Evolutionary conservation across 495 filamentous ascomycete genomes (phyloP).

Genomic region (Trypethelium eluteriae): DNA sequence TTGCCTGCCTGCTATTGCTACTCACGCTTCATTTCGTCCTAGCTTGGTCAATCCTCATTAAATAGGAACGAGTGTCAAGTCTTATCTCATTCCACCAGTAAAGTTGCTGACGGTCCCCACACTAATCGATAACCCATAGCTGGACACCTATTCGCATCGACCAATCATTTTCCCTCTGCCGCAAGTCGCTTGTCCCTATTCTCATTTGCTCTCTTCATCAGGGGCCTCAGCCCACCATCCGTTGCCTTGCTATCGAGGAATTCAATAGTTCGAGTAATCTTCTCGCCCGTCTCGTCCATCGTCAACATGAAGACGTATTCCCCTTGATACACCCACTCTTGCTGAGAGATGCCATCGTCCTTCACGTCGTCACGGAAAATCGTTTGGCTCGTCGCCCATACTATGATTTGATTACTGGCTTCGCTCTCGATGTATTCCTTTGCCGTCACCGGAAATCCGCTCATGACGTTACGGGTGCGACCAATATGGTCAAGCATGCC

Average conservation of each 20-base stretch:
- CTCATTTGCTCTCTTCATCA: slow-evolving; percentile 12
- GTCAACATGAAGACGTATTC: slow-evolving; percentile 14
- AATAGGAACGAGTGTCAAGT: no score
- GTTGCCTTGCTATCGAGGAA: slow-evolving; percentile 14
- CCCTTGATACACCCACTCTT: slow-evolving; percentile 11
- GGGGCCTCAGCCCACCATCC: neutral
- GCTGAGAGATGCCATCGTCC: neutral
- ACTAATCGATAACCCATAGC: no score
- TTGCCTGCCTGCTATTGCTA: no score
- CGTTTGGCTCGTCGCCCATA: slow-evolving; percentile 7
- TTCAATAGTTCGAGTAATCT: slow-evolving; percentile 10
- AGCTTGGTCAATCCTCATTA: no score
- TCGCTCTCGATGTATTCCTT: slow-evolving; percentile 13
- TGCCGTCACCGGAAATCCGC: neutral
- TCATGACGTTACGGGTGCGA: neutral
- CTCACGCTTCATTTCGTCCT: no score
- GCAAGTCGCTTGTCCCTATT: slow-evolving; percentile 1
- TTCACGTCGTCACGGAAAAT: slow-evolving; percentile 10
- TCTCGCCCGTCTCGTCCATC: slow-evolving; percentile 13
- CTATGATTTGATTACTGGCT: slow-evolving; percentile 7
- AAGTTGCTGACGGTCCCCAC: no score
- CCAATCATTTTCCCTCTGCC: neutral
- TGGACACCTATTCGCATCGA: no score
- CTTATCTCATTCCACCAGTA: no score
- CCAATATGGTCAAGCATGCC: slow-evolving; percentile 1